These are phyloP conservation scores for Teratosphaeria nubilosa DNA, from an alignment of 2,329 filamentous ascomycete genomes.

Conservation along the genomic window DNA sequence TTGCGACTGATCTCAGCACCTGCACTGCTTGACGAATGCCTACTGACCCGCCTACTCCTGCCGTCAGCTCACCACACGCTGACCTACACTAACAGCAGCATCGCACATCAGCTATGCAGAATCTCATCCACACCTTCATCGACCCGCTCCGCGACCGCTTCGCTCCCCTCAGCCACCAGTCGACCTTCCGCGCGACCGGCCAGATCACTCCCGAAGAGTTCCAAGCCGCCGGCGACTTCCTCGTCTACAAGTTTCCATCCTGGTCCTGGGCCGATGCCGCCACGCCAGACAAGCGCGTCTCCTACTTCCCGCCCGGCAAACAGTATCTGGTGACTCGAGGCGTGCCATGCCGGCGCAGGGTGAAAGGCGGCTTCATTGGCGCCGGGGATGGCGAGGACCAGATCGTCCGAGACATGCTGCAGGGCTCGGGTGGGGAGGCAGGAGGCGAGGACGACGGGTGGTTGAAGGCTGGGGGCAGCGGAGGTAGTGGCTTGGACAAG, in stretches of 20 bases:
- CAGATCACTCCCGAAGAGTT: conserved; percentile 98
- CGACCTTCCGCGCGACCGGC: conserved; percentile 85
- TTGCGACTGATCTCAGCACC: too few relatives aligned
- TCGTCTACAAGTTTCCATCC: conserved; percentile 97
- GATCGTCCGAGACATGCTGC: conserved; percentile 69
- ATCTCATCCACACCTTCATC: conserved; percentile 75
- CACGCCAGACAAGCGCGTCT: conserved; percentile 64
- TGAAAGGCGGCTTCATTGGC: conserved; percentile 70
- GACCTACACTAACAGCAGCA: neutral
- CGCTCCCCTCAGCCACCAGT: conserved; percentile 78
- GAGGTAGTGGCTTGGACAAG: conserved; percentile 40
- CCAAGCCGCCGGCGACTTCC: conserved; percentile 86
- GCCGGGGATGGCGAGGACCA: conserved; percentile 79
- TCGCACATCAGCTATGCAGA: conserved; percentile 61
- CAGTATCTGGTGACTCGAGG: conserved; percentile 93
- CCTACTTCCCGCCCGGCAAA: conserved; percentile 76
- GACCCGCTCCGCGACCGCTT: conserved; percentile 87
- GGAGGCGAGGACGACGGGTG: conserved; percentile 70
- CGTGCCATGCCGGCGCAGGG: conserved; percentile 81
- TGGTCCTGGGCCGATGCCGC: conserved; percentile 95
- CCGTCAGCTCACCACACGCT: neutral
- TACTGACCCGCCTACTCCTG: neutral
- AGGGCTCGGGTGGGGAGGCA: conserved; percentile 35
- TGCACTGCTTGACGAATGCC: neutral
- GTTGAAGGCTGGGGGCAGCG: conserved; percentile 76